Conservation (phyloP, 2,329 filamentous ascomycete genomes). For the Talaromyces sp. region DNA sequence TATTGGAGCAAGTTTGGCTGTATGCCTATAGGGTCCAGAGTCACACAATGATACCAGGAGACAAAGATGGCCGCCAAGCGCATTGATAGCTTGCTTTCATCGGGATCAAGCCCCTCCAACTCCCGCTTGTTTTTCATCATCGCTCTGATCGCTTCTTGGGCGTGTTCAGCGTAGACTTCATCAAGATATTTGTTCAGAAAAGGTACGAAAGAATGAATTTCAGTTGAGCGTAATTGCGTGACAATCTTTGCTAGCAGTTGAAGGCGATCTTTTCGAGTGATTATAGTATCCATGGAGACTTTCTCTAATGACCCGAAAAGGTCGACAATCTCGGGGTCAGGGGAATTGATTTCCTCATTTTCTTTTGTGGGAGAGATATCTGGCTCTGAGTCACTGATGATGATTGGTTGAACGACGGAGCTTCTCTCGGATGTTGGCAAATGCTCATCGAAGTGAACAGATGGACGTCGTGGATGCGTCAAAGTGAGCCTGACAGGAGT, state of each 20-base stretch:
- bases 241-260: slow-evolving; percentile 35
- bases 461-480: neutral
- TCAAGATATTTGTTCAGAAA: slow-evolving; percentile 6
- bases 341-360: no score
- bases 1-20: neutral
- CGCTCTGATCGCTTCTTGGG: slow-evolving; percentile 17
- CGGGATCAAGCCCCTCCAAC: neutral
- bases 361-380: no score
- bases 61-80: slow-evolving; percentile 14
- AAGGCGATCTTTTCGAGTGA: slow-evolving; percentile 1
- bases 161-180: slow-evolving; percentile 14
- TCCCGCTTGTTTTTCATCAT: slow-evolving; percentile 15
- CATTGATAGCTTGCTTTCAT: slow-evolving; percentile 13
- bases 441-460: no score
- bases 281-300: neutral
- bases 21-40: neutral
- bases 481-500: neutral
- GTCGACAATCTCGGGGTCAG: slow-evolving; percentile 8
- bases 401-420: neutral
- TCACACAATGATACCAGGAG: slow-evolving; percentile 12
- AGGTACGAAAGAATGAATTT: slow-evolving; percentile 14
- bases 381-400: no score
- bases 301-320: slow-evolving; percentile 5
- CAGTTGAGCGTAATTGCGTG: slow-evolving; percentile 20
- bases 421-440: neutral